A percentile compares a stretch with the other conserved stretches of the same genome.
Conservation (phyloP, 2,329 filamentous ascomycete species). For the Penicillium sp. region DNA sequence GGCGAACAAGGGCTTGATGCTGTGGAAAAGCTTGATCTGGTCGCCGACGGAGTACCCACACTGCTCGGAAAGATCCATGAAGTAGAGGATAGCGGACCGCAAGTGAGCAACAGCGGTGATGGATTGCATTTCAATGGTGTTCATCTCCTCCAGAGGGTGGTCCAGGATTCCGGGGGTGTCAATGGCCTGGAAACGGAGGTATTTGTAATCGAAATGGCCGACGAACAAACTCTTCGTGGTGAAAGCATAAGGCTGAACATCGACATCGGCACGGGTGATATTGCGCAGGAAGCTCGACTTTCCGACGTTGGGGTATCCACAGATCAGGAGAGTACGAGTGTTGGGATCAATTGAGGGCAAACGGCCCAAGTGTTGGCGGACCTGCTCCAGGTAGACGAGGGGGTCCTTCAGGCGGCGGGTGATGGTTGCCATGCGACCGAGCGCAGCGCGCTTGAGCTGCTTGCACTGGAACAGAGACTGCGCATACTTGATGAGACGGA, state of each 20-base stretch:
- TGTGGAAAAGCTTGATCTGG: conserved; percentile 92
- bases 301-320: conserved; percentile 95
- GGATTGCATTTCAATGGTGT: conserved; percentile 98
- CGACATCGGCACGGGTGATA: conserved; percentile 90
- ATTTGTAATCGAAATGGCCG: conserved; percentile 97
- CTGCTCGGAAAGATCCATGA: conserved; percentile 96
- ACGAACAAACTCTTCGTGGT: conserved; percentile 97
- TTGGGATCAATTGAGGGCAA: conserved; percentile 98
- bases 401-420: conserved; percentile 93
- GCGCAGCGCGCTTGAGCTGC: conserved; percentile 91
- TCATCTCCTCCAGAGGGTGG: conserved; percentile 98
- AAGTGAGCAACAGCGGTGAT: conserved; percentile 98
- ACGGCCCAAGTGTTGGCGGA: conserved; percentile 94
- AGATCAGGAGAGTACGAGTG: conserved; percentile 91
- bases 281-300: conserved; percentile 95
- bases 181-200: conserved; percentile 84
- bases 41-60: conserved; percentile 91
- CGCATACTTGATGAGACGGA: conserved; percentile 92
- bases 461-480: conserved; percentile 98
- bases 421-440: conserved; percentile 98
- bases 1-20: conserved; percentile 92
- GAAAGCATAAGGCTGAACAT: conserved; percentile 97
- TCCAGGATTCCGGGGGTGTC: conserved; percentile 98
- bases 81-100: conserved; percentile 91
- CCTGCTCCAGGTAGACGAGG: conserved; percentile 91